A percentile compares a stretch with the other conserved stretches of the same genome.
Evolutionary conservation across 805 yeast genomes (phyloP).

Genomic region (Starmerella ratchasimensis): DNA sequence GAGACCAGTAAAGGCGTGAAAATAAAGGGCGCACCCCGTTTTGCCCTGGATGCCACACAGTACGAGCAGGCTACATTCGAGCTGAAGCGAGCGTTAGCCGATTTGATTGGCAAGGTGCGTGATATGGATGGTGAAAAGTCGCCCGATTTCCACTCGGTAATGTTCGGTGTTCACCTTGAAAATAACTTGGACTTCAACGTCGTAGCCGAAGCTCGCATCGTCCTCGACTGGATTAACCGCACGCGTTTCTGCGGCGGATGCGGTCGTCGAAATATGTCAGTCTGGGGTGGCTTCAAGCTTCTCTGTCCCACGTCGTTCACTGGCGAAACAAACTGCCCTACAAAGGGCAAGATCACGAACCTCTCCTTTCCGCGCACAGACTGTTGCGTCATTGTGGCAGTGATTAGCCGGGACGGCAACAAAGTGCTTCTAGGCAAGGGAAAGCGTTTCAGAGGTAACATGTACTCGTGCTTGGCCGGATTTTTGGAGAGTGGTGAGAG

Average conservation of each 20-base stretch:
- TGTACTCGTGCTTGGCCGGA: conserved; percentile 86
- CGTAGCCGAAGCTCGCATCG: conserved; percentile 71
- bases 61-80: conserved; percentile 17
- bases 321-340: conserved; percentile 25
- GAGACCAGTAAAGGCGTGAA: conserved; percentile 17
- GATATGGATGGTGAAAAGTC: background rate
- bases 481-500: conserved; percentile 93
- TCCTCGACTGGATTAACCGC: conserved; percentile 68
- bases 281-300: conserved; percentile 31
- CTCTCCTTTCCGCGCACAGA: conserved; percentile 87
- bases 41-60: conserved; percentile 27
- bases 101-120: conserved; percentile 4
- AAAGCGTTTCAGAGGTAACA: conserved; percentile 42
- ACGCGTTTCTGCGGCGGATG: conserved; percentile 78
- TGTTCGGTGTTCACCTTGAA: conserved; percentile 11
- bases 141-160: conserved; percentile 9
- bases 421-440: conserved; percentile 60
- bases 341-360: conserved; percentile 44
- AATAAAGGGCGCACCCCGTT: conserved; percentile 27
- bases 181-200: conserved; percentile 41
- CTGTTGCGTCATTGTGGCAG: conserved; percentile 72
- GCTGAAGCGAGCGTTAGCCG: conserved; percentile 11
- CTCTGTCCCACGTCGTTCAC: conserved; percentile 24
- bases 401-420: conserved; percentile 45
- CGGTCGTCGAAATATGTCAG: conserved; percentile 37